Base-by-base conservation (phyloP, 805 yeast species). In the Cyberlindnera saturnus region DNA sequence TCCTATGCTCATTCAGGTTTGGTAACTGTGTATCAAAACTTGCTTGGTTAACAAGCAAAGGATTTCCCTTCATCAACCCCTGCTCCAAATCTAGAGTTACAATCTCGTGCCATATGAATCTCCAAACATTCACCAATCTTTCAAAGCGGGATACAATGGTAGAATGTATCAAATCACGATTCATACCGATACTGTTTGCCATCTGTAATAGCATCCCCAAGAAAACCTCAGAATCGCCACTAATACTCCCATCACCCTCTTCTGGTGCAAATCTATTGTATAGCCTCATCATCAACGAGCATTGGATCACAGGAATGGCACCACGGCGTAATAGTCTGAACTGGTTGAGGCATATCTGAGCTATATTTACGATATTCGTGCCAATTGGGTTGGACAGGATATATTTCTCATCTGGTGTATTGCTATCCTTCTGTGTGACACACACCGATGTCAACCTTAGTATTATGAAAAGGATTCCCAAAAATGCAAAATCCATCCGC, bases 71-170 rank as follows among this genome's bases (percentile, higher is more conserved):
- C 6, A 67, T 62, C 45, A 67, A 61, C 16, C 75, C 68, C 42
- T 73, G 74, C 39, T 64, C 61, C 2, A 67, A 48, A 52, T 81
- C 86, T 34, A 65, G 46, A 1, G 71, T 51, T 11, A 75, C 61
- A 35, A 81, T 58, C 23, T 65, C 62, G 54, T 69, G 72, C 86
- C 86, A 81, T 5, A 79, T 67, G 50, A 77, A 79, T 52, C 86
- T 67, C 69, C 77, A 70, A 3, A 79, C 52, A 48, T 76, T 74
- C 23, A 70, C 66, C n/a, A 54, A 34, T 13, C 54, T 46, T 53
- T 43, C 42, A 55, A 64, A 38, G 45, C 56, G 37, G 19, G 42
- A 43, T 7, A 56, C 39, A n/a, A 46, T 52, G 47, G 38, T 48
- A 35, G 48, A 41, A 38, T 72, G 68, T 10, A 62, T 63, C 4